Conservation (phyloP, 352 stramenopile genomes). For the Pythium sukuiense region DNA sequence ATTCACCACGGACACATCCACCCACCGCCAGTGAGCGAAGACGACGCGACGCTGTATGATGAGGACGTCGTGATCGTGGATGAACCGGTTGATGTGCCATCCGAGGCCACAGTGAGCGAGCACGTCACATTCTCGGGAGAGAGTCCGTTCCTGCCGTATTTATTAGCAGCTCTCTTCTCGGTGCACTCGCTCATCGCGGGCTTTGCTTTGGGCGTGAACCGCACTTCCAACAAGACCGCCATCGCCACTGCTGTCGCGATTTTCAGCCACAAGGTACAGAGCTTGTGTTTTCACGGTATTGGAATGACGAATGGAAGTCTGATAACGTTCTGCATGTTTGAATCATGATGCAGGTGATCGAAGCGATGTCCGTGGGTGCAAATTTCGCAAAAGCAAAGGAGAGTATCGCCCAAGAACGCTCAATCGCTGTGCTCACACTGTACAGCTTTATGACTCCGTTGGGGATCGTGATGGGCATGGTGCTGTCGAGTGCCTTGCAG, state of each 20-base stretch:
- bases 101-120: slow-evolving; percentile 49
- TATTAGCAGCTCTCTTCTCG: slow-evolving; percentile 65
- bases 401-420: slow-evolving; percentile 44
- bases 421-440: slow-evolving; percentile 51
- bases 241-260: slow-evolving; percentile 63
- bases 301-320: background rate
- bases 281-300: too few relatives aligned
- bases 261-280: slow-evolving; percentile 60
- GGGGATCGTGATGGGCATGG: slow-evolving; percentile 61
- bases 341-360: slow-evolving; percentile 41
- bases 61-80: slow-evolving; percentile 11
- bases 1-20: slow-evolving; percentile 10
- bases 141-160: slow-evolving; percentile 54
- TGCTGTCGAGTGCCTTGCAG: slow-evolving; percentile 44
- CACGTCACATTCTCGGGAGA: slow-evolving; percentile 65
- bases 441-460: slow-evolving; percentile 73
- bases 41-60: slow-evolving; percentile 6
- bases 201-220: slow-evolving; percentile 61
- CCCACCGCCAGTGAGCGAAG: slow-evolving; percentile 7
- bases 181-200: slow-evolving; percentile 67
- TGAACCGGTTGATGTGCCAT: slow-evolving; percentile 12
- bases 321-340: background rate
- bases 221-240: slow-evolving; percentile 46
- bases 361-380: slow-evolving; percentile 61
- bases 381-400: slow-evolving; percentile 64